Conservation (phyloP, 331 rosid species). For the Acacia pycnantha region DNA sequence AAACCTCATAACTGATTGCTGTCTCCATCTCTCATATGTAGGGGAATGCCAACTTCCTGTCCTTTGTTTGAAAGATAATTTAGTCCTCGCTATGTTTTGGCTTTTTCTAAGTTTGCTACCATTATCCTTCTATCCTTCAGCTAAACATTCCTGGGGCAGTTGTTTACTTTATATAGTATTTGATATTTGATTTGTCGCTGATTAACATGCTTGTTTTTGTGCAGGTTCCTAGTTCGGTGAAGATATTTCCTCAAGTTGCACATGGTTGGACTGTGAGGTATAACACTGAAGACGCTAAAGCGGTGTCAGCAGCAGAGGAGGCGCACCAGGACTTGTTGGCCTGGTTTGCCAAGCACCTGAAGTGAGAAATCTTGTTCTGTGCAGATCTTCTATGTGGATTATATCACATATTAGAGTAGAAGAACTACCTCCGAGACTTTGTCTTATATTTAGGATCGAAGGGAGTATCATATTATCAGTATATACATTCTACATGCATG, state of each 20-base stretch:
- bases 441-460: no score
- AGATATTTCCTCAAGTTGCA: slow-evolving; percentile 53
- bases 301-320: slow-evolving; percentile 61
- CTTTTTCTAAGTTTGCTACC: no score
- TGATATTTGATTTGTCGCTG: neutral
- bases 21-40: neutral
- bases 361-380: slow-evolving; percentile 34
- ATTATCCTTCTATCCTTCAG: no score
- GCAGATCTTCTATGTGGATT: neutral
- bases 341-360: slow-evolving; percentile 56
- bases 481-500: neutral
- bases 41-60: no score
- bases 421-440: neutral
- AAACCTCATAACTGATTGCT: neutral
- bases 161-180: no score
- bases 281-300: slow-evolving; percentile 44
- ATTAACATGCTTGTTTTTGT: neutral
- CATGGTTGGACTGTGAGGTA: slow-evolving; percentile 84
- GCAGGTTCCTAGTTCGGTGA: slow-evolving; percentile 58
- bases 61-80: no score
- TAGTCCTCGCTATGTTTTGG: no score
- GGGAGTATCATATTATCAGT: neutral
- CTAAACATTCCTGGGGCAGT: no score
- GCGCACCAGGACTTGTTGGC: slow-evolving; percentile 57
- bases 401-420: neutral